phyloP scores from a whole-genome alignment of 371 early-diverging fungal species.

The Fennellomyces sp. region DNA sequence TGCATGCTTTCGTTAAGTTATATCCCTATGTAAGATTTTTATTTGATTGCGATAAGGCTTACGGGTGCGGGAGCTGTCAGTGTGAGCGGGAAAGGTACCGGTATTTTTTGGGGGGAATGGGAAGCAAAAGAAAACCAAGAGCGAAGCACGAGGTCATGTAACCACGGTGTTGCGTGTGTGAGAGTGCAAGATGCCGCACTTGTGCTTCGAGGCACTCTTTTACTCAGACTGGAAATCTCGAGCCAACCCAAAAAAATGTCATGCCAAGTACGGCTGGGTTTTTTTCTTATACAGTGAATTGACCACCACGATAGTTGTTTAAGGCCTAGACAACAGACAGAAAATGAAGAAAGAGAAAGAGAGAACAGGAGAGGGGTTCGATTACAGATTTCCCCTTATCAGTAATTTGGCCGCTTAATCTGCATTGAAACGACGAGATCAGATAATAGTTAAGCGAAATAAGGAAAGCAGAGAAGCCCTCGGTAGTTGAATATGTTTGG shows the following conservation, averaged over 20 bases:
- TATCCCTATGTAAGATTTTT: too few relatives aligned
- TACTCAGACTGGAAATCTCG: neutral
- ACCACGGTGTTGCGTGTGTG: neutral
- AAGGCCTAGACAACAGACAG: neutral
- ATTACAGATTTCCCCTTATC: neutral
- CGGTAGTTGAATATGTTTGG: too few relatives aligned
- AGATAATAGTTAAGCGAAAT: too few relatives aligned
- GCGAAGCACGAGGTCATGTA: slow-evolving; percentile 6
- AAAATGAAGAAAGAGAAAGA: neutral
- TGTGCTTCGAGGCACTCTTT: neutral
- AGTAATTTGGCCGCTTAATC: neutral
- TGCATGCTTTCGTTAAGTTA: too few relatives aligned
- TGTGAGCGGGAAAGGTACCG: neutral
- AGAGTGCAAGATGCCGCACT: neutral
- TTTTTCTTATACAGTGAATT: neutral
- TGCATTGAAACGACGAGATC: neutral
- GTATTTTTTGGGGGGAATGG: neutral
- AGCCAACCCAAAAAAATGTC: neutral
- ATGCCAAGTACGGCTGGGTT: slow-evolving; percentile 1
- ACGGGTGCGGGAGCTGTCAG: too few relatives aligned
- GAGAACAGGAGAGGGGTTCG: neutral
- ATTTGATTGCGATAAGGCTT: too few relatives aligned
- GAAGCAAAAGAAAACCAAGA: neutral
- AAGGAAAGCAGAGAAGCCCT: too few relatives aligned
- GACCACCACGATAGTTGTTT: neutral